Evolutionary conservation across 352 stramenopile genomes (phyloP).

Genomic region (Pythium phragmiticola): DNA sequence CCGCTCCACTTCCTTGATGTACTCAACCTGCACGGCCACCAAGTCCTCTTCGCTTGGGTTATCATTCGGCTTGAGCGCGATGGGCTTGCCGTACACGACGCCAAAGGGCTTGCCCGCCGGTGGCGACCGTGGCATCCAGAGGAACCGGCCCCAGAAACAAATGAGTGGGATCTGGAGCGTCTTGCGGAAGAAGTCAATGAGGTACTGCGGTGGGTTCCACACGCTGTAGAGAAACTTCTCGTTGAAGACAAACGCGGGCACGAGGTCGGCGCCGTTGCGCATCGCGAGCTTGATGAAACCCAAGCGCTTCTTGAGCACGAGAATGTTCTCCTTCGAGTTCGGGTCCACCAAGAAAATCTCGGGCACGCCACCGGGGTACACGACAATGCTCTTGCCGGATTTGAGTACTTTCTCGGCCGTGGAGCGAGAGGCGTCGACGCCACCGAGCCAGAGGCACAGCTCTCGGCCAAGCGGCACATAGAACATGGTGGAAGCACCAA

Average conservation of each 20-base stretch:
- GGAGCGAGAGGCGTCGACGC: conserved; percentile 69
- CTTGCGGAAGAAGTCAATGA: conserved; percentile 65
- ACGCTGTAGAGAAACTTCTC: conserved; percentile 84
- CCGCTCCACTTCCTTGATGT: conserved; percentile 33
- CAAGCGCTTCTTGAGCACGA: conserved; percentile 78
- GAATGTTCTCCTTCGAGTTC: conserved; percentile 65
- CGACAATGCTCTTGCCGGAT: conserved; percentile 57
- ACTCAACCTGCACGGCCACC: conserved; percentile 3
- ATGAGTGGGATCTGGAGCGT: conserved; percentile 75
- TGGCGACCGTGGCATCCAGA: conserved; percentile 68
- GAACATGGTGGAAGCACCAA: conserved; percentile 72
- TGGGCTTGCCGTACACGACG: conserved; percentile 74
- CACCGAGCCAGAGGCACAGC: conserved; percentile 63
- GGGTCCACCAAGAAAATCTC: conserved; percentile 81
- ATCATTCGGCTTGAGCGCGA: conserved; percentile 45
- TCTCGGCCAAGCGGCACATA: conserved; percentile 64
- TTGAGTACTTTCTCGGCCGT: conserved; percentile 77
- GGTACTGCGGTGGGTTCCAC: conserved; percentile 60
- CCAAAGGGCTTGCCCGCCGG: conserved; percentile 67
- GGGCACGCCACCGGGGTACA: conserved; percentile 72
- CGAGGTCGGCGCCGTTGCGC: conserved; percentile 68
- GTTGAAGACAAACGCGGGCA: conserved; percentile 75
- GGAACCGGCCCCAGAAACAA: conserved; percentile 78
- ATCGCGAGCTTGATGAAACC: conserved; percentile 84
- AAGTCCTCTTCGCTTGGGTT: conserved; percentile 67